Evolutionary conservation across 352 stramenopile genomes (phyloP).

Genomic region (Globisporangium middletonii): DNA sequence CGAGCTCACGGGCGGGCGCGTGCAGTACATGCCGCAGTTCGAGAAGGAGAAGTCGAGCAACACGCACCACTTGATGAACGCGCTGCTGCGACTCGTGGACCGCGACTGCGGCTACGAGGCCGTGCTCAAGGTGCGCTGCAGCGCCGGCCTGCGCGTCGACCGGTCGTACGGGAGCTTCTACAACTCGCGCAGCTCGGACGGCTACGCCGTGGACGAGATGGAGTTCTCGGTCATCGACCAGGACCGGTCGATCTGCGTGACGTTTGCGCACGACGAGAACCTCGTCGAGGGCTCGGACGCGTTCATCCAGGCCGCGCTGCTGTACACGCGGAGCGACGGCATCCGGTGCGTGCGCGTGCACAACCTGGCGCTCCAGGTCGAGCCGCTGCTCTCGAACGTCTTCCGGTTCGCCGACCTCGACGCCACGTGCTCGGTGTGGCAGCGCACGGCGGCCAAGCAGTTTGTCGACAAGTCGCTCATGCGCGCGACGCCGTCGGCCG

Average conservation of each 20-base stretch:
- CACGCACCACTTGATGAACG: constrained; percentile 67
- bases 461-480: constrained; percentile 81
- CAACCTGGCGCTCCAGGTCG: constrained; percentile 80
- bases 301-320: constrained; percentile 85
- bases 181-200: constrained; percentile 46
- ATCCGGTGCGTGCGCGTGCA: constrained; percentile 89
- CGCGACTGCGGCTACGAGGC: constrained; percentile 80
- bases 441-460: constrained; percentile 68
- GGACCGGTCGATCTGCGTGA: constrained; percentile 80
- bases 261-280: constrained; percentile 85
- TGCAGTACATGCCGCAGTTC: constrained; percentile 85
- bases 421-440: constrained; percentile 81
- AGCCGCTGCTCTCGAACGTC: constrained; percentile 76
- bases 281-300: constrained; percentile 64
- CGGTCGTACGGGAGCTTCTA: constrained; percentile 84
- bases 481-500: constrained; percentile 59
- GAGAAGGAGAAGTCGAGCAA: constrained; percentile 82
- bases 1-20: constrained; percentile 80
- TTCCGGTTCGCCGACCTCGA: constrained; percentile 88
- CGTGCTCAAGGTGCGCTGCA: constrained; percentile 87
- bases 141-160: constrained; percentile 75
- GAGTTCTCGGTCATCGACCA: constrained; percentile 86
- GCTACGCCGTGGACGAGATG: constrained; percentile 76
- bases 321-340: constrained; percentile 85
- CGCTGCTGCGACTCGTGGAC: constrained; percentile 65